Percentiles rank a stretch among this genome's conserved stretches.
Evolutionary conservation across 495 filamentous ascomycete species (phyloP).

Genomic region (Tuber melanosporum): DNA sequence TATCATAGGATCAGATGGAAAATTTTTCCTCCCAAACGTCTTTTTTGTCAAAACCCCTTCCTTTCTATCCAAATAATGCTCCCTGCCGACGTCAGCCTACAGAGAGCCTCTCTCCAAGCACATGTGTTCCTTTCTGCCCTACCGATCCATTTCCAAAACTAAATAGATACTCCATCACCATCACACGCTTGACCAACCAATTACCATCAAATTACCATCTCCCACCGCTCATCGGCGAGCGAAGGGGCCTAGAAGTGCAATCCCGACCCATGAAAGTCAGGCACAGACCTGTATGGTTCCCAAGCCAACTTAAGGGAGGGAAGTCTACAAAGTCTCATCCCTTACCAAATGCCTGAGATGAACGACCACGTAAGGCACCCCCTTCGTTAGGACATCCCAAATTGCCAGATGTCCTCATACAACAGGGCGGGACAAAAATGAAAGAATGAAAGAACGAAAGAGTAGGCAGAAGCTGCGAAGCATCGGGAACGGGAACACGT

Average conservation of each 20-base stretch:
- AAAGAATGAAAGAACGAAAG: not conserved
- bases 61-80: too few relatives aligned
- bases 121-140: not conserved
- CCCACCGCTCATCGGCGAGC: not conserved
- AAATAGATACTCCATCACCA: not conserved
- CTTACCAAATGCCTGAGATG: not conserved
- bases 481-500: constrained; percentile 4
- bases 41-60: too few relatives aligned
- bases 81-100: not conserved
- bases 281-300: not conserved
- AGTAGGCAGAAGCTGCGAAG: not conserved
- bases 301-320: not conserved
- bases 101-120: not conserved
- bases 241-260: not conserved
- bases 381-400: not conserved
- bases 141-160: not conserved
- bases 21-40: too few relatives aligned
- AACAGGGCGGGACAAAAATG: not conserved
- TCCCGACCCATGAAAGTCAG: not conserved
- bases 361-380: not conserved
- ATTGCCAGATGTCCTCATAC: constrained; percentile 1
- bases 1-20: too few relatives aligned
- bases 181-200: not conserved
- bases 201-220: too few relatives aligned
- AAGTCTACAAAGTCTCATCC: not conserved